Base-by-base conservation (phyloP, 176 grass and related monocot species). In the Olyra latifolia region DNA sequence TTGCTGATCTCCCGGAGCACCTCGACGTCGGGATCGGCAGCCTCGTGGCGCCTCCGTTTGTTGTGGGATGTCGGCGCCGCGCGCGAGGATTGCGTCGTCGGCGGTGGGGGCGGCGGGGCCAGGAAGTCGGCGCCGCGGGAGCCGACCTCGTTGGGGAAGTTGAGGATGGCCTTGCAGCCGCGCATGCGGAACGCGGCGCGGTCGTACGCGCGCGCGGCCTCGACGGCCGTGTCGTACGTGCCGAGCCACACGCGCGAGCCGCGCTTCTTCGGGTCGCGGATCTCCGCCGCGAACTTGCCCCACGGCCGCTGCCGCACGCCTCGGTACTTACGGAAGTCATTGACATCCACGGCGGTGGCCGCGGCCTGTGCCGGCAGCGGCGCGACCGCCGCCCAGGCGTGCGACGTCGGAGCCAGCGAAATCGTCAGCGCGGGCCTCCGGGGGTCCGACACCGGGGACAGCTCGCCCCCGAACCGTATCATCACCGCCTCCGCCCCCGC, bases 281-380 rank as follows among this genome's bases (percentile, higher is more conserved):
- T 98, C 82, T 98, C 95, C 65, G 95, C 95, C 10, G 92, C 92
- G 46, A 81, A 98, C 86, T 93, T 98, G 6, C 95, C 95, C 95
- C 95, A 98, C 59, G 90, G 92, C 65, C 95, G 81, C 70, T 84
- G 90, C 48, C 92, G 78, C 63, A 98, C 95, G 24, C 95, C 95
- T 11, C 95, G 95, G 81, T 93, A 98, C 84, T 87, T 88, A 7
- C 83, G 84, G 80, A 79, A 87, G 27, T 89, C 89, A 45, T 61
- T 78, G 4, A 16, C 50, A 64, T 69, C 87, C 41, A 4, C 8
- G 38, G 10, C 8, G 44, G 53, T 76, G 2, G 19, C n/a, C n/a
- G n/a, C 47, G 4, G 41, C 48, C 22, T 56, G 50, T 7, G 40
- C 42, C 7, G 48, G 16, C 12, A 20, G 63, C 8, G 19, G 43